Percentiles rank a stretch among this genome's conserved stretches.
phyloP scores from a whole-genome alignment of 305 asterid genomes.

The Plantago coronopus region DNA sequence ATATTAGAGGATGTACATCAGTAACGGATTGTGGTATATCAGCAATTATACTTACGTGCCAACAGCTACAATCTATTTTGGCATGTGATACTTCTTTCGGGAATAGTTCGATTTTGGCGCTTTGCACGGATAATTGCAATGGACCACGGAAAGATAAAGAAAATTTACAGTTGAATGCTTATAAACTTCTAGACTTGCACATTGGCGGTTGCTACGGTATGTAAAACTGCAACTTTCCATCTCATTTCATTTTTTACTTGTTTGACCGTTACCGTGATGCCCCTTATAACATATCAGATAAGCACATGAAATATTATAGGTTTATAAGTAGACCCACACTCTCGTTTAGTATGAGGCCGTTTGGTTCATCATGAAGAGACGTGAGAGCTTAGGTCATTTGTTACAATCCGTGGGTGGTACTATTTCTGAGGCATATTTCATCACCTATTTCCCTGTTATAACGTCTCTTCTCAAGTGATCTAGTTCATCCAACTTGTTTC shows the following conservation, averaged over 20 bases:
- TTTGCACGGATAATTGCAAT: conserved; percentile 41
- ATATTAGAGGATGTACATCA: conserved; percentile 70
- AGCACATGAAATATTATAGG: too few species aligned
- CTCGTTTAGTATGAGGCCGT: too few species aligned
- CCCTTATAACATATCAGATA: too few species aligned
- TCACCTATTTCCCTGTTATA: background rate
- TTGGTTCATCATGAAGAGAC: too few species aligned
- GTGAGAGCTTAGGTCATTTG: too few species aligned
- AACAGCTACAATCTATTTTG: conserved; percentile 53
- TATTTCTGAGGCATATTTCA: too few species aligned
- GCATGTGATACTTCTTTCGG: conserved; percentile 78
- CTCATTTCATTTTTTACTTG: background rate
- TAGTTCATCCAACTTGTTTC: too few species aligned
- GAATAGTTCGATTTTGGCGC: conserved; percentile 49
- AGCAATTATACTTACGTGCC: conserved; percentile 49
- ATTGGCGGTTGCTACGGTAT: conserved; percentile 81
- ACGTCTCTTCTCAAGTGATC: too few species aligned
- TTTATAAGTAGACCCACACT: too few species aligned
- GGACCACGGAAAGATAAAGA: conserved; percentile 26
- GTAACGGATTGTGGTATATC: conserved; percentile 77
- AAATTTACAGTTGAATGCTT: conserved; percentile 31
- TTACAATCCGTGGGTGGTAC: too few species aligned
- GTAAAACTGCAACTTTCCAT: conserved; percentile 15
- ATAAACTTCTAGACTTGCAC: conserved; percentile 54
- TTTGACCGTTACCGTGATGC: too few species aligned